Conservation (phyloP, 202 grass and related monocot genomes). For the Schoenoplectus triqueter region DNA sequence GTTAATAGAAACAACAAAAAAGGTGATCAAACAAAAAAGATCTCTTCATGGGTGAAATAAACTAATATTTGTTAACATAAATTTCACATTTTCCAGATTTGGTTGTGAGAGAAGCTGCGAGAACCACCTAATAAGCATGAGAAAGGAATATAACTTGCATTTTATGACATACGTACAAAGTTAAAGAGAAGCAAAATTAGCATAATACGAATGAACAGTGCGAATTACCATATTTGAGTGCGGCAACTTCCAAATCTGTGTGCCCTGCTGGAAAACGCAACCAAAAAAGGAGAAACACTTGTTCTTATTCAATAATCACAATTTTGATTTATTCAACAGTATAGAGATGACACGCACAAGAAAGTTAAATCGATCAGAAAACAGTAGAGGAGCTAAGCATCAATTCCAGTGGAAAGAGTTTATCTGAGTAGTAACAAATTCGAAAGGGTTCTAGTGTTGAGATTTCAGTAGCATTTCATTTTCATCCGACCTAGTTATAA, state of each 20-base stretch:
- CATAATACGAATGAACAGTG: neutral
- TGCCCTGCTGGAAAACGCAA: neutral
- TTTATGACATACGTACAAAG: neutral
- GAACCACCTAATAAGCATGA: constrained; percentile 64
- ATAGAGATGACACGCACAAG: neutral
- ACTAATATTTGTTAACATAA: neutral
- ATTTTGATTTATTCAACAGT: constrained; percentile 5
- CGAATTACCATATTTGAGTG: constrained; percentile 15
- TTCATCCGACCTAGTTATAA: neutral
- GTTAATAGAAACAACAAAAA: neutral
- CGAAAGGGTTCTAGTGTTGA: neutral
- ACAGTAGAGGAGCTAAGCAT: neutral
- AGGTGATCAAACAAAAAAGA: constrained; percentile 9
- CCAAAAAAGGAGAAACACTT: neutral
- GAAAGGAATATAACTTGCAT: neutral
- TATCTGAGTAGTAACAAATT: neutral
- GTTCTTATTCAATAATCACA: neutral
- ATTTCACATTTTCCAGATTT: constrained; percentile 71
- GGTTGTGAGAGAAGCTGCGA: constrained; percentile 72
- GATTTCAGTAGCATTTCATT: neutral
- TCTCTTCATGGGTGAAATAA: constrained; percentile 4
- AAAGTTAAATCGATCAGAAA: constrained; percentile 15
- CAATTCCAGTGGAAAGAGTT: neutral
- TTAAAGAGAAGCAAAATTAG: neutral
- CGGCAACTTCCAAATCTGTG: constrained; percentile 8